Conservation (phyloP, 805 yeast species). For the Tetrapisispora taiwanensis region DNA sequence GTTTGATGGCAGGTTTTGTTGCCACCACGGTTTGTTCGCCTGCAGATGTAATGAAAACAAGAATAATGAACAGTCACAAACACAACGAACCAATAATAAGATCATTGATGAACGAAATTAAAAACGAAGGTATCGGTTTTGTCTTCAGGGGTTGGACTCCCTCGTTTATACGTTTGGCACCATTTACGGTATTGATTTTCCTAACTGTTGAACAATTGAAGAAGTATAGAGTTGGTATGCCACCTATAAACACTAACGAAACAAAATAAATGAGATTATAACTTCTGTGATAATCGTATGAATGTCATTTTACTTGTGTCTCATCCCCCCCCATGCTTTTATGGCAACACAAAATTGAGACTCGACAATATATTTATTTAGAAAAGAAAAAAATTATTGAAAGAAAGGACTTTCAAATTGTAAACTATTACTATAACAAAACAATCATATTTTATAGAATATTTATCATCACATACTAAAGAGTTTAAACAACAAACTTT, state of each 20-base stretch:
- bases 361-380: too few species aligned
- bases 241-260: slow-evolving; percentile 1
- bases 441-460: too few species aligned
- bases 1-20: slow-evolving; percentile 71
- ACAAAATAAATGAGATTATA: too few species aligned
- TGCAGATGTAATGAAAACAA: slow-evolving; percentile 81
- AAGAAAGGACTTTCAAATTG: too few species aligned
- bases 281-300: too few species aligned
- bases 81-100: slow-evolving; percentile 36
- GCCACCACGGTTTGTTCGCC: slow-evolving; percentile 92
- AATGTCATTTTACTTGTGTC: too few species aligned
- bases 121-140: slow-evolving; percentile 63
- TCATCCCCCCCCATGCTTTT: too few species aligned
- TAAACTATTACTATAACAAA: too few species aligned
- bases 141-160: slow-evolving; percentile 91
- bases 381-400: too few species aligned
- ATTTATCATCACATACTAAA: too few species aligned
- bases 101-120: slow-evolving; percentile 46
- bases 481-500: too few species aligned
- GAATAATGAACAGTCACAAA: slow-evolving; percentile 60
- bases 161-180: slow-evolving; percentile 76
- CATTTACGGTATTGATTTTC: slow-evolving; percentile 64
- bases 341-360: too few species aligned
- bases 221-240: slow-evolving; percentile 42
- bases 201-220: slow-evolving; percentile 59